Base-by-base conservation (phyloP, 306 rosid species). In the Dryas alaskensis region DNA sequence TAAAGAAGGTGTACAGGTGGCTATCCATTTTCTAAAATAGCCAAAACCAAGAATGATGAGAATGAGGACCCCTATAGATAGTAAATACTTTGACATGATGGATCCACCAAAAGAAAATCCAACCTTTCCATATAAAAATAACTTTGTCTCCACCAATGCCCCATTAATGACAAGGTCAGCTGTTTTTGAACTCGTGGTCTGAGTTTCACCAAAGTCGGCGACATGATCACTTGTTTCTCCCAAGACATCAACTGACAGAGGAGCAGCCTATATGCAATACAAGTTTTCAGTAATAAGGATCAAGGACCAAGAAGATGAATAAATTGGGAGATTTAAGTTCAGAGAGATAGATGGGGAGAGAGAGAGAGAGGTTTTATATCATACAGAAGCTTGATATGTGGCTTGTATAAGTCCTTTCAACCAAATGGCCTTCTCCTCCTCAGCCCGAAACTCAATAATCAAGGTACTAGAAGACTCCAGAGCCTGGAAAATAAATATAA, bases 381-480 rank as follows among this genome's bases (percentile, higher is more conserved):
- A 55, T 88, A 94, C 99, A 76, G 99, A 94, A 79, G 99, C 97
- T 86, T 84, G 92, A 83, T 94, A 94, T 59, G 96, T 94, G 68
- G 99, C 99, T 80, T 88, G 89, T 74, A 94, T 47, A 66, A 94
- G 93, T 75, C 90, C 84, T 78, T 87, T 94, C 76, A 85, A 77
- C 97, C 99, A 94, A 25, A 54, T 40, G 67, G 86, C 76, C 85
- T 89, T 94, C 84, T 88, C 92, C 54, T 84, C 89, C 60, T 85
- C 96, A 74, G 83, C 86, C 58, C 78, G 85, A 81, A 89, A 94
- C 79, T 82, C 90, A 73, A 94, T 62, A 60, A 94, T 88, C 97
- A 90, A 94, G 40, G 97, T 92, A 85, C 90, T 89, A 58, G 99
- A 90, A 86, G 96, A 89, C 79, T 94, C 99, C 81, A 88, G 60